Percentiles rank a stretch among this genome's conserved stretches.
Conservation (phyloP, 352 stramenopile genomes). For the Phytophthora gonapodyides region DNA sequence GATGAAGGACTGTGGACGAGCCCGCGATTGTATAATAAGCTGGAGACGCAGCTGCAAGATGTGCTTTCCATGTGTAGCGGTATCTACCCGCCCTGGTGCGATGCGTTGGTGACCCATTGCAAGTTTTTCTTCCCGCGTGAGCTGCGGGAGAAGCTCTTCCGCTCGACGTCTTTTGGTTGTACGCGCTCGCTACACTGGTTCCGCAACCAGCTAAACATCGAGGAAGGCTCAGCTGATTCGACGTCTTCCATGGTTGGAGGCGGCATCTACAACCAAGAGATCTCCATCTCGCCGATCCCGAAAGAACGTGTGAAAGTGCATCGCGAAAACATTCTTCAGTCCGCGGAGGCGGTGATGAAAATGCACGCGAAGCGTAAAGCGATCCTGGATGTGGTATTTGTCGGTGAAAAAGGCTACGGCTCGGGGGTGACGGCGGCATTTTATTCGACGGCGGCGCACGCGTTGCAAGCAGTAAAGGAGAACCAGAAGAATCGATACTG, state of each 20-base stretch:
- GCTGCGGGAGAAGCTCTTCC: slow-evolving; percentile 74
- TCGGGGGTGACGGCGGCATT: slow-evolving; percentile 86
- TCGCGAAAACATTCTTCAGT: slow-evolving; percentile 74
- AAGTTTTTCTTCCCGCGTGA: slow-evolving; percentile 85
- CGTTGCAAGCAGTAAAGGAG: slow-evolving; percentile 60
- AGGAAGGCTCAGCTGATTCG: slow-evolving; percentile 37
- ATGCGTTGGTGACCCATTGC: slow-evolving; percentile 72
- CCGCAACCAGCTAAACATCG: slow-evolving; percentile 65
- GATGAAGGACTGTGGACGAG: slow-evolving; percentile 69
- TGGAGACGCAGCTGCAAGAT: slow-evolving; percentile 80
- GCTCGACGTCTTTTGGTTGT: slow-evolving; percentile 78
- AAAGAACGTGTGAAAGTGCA: slow-evolving; percentile 89
- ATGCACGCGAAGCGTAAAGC: slow-evolving; percentile 85
- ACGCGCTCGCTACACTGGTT: slow-evolving; percentile 86
- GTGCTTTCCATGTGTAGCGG: slow-evolving; percentile 83
- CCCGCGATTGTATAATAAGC: slow-evolving; percentile 77
- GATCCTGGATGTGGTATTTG: slow-evolving; percentile 85
- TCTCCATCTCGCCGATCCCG: slow-evolving; percentile 80
- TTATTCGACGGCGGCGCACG: slow-evolving; percentile 78
- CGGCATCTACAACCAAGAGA: slow-evolving; percentile 77
- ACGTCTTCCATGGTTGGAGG: slow-evolving; percentile 32
- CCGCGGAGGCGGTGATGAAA: slow-evolving; percentile 82
- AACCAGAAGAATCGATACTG: slow-evolving; percentile 56
- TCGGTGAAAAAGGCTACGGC: slow-evolving; percentile 85
- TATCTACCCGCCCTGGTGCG: slow-evolving; percentile 83